Percentiles rank a stretch among this genome's conserved stretches.
These are phyloP conservation scores for Elongisporangium prolatum DNA, from an alignment of 352 stramenopile genomes.

Conservation along the genomic window DNA sequence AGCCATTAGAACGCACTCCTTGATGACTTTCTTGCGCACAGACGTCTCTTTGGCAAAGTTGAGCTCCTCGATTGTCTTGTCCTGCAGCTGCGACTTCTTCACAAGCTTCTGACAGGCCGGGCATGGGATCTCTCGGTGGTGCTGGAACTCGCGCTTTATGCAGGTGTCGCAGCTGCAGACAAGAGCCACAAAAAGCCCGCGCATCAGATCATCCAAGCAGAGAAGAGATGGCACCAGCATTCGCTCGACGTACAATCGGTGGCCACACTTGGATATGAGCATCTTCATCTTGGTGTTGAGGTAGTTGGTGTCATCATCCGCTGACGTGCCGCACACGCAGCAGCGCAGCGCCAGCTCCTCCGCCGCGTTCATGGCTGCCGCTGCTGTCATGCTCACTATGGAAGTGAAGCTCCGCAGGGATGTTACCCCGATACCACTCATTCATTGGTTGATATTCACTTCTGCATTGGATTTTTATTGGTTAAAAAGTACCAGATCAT, in stretches of 20 bases:
- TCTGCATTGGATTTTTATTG: neutral
- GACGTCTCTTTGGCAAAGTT: constrained; percentile 86
- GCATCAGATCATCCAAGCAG: neutral
- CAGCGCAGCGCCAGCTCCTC: constrained; percentile 80
- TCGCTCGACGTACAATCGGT: constrained; percentile 86
- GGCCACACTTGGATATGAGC: constrained; percentile 88
- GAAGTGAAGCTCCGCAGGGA: neutral
- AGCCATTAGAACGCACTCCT: constrained; percentile 44
- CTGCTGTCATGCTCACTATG: constrained; percentile 11
- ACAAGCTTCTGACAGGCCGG: constrained; percentile 74
- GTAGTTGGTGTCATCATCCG: constrained; percentile 84
- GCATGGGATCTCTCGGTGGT: constrained; percentile 84
- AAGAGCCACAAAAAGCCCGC: neutral
- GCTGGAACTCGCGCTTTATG: constrained; percentile 86
- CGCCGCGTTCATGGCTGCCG: constrained; percentile 15
- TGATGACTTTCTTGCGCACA: constrained; percentile 83
- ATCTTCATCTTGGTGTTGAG: constrained; percentile 92
- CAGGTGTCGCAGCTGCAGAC: constrained; percentile 70
- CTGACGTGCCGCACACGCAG: constrained; percentile 85
- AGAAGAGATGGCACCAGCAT: neutral
- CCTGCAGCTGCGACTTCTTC: constrained; percentile 88
- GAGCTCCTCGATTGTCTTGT: constrained; percentile 88
- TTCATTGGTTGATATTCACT: neutral
- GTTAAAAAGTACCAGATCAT: neutral
- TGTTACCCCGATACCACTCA: neutral